Conservation (phyloP, 257 asterid species). For the Ilex asprella region DNA sequence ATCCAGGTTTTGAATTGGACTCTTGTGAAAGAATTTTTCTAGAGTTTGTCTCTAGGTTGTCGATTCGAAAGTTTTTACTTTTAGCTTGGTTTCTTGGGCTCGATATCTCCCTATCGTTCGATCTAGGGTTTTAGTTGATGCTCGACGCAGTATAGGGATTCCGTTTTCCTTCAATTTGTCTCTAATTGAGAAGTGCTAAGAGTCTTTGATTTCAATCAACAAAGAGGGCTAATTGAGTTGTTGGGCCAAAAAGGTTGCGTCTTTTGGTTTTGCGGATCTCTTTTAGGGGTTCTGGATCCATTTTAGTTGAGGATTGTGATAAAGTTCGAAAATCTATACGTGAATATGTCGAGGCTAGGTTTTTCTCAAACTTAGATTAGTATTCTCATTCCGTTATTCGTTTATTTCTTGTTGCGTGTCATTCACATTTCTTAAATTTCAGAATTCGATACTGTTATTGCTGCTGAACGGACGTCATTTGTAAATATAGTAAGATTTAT, state of each 20-base stretch:
- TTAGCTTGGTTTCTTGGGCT: slow-evolving; percentile 6
- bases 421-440: no score
- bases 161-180: slow-evolving; percentile 17
- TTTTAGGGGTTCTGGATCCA: no score
- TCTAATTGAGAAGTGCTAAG: slow-evolving; percentile 2
- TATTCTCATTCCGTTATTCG: no score
- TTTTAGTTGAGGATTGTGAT: no score
- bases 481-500: no score
- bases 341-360: no score
- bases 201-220: background rate
- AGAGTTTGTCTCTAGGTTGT: slow-evolving; percentile 3
- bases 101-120: background rate
- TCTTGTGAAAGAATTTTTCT: slow-evolving; percentile 1
- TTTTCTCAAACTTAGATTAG: no score
- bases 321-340: no score
- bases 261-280: background rate
- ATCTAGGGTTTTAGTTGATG: slow-evolving; percentile 15
- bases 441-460: no score
- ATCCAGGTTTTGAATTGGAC: slow-evolving; percentile 18
- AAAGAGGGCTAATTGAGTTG: background rate
- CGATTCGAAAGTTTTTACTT: slow-evolving; percentile 30
- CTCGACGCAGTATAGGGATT: slow-evolving; percentile 13
- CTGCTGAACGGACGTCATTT: no score
- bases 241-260: background rate
- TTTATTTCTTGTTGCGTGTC: no score